phyloP scores from a whole-genome alignment of 2,329 filamentous ascomycete genomes.

The Exophiala mesophila region DNA sequence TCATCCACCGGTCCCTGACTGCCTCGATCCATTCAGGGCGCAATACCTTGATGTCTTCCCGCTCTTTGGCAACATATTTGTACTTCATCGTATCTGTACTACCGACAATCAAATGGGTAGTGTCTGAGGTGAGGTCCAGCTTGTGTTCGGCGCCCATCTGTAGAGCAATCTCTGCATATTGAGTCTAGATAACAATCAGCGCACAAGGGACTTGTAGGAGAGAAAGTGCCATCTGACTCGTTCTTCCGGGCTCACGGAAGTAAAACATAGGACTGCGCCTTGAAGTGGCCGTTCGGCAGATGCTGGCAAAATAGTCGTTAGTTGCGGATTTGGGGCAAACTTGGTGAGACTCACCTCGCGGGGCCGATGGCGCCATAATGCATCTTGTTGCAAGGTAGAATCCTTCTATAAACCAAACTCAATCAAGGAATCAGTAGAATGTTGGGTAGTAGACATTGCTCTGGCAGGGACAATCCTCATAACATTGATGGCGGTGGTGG shows the following conservation, averaged over 20 bases:
- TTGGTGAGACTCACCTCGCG: neutral
- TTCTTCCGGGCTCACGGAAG: constrained; percentile 72
- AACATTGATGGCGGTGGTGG: too few relatives aligned
- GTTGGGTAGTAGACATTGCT: too few relatives aligned
- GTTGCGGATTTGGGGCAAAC: neutral
- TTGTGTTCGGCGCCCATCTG: constrained; percentile 86
- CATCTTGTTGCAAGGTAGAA: neutral
- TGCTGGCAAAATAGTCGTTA: constrained; percentile 3
- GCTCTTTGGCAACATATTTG: constrained; percentile 84
- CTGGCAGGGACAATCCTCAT: too few relatives aligned
- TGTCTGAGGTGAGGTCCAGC: constrained; percentile 89
- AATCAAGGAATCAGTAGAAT: too few relatives aligned
- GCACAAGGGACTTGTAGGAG: neutral
- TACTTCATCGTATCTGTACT: constrained; percentile 90
- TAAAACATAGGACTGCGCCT: constrained; percentile 79
- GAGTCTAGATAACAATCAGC: constrained; percentile 30
- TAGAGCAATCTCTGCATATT: constrained; percentile 47
- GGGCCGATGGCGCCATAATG: neutral
- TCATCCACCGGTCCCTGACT: constrained; percentile 73
- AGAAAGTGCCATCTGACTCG: constrained; percentile 53
- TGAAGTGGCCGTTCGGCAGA: constrained; percentile 26
- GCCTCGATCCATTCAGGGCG: constrained; percentile 79
- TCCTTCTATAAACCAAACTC: too few relatives aligned
- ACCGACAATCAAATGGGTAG: constrained; percentile 90
- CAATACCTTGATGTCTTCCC: constrained; percentile 80